phyloP scores from a whole-genome alignment of 2,329 filamentous ascomycete species.

The Leptoxyphium fumago region DNA sequence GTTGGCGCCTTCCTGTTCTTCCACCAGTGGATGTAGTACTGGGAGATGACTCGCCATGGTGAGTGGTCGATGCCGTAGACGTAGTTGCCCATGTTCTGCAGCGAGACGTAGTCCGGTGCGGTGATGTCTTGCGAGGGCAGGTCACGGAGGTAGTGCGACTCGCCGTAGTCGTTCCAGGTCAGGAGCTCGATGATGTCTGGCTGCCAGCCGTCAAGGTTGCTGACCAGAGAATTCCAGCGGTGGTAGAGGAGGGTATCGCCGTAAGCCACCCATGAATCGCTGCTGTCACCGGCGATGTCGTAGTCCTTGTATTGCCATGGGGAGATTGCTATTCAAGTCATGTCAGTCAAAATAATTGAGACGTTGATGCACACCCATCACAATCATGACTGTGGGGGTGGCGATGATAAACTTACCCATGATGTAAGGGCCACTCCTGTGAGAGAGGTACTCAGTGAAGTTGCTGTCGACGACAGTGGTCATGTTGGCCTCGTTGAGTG shows the following conservation, averaged over 20 bases:
- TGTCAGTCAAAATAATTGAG: no score
- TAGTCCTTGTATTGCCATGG: conserved; percentile 27
- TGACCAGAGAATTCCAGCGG: conserved; percentile 16
- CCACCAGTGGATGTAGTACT: conserved; percentile 24
- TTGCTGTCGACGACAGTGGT: conserved; percentile 18
- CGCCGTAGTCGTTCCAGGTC: conserved; percentile 26
- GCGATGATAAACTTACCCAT: conserved; percentile 22
- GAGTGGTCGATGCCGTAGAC: conserved; percentile 23
- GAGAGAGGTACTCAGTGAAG: conserved; percentile 19
- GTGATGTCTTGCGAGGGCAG: conserved; percentile 14
- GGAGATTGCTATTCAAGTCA: conserved; percentile 17
- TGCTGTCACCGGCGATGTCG: conserved; percentile 18
- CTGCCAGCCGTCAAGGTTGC: conserved; percentile 11
- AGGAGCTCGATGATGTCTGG: conserved; percentile 26
- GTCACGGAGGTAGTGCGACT: conserved; percentile 26
- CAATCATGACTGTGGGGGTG: neutral
- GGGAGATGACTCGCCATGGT: conserved; percentile 24
- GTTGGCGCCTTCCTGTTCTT: conserved; percentile 18
- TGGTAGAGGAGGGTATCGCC: conserved; percentile 23
- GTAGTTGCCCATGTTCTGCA: conserved; percentile 20
- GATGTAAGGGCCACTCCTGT: conserved; percentile 23
- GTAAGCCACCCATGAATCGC: conserved; percentile 22
- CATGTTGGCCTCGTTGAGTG: conserved; percentile 18
- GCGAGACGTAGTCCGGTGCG: conserved; percentile 18
- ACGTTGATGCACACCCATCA: no score